Evolutionary conservation across 2,329 filamentous ascomycete species (phyloP).

Genomic region (Xylariaceae sp.): DNA sequence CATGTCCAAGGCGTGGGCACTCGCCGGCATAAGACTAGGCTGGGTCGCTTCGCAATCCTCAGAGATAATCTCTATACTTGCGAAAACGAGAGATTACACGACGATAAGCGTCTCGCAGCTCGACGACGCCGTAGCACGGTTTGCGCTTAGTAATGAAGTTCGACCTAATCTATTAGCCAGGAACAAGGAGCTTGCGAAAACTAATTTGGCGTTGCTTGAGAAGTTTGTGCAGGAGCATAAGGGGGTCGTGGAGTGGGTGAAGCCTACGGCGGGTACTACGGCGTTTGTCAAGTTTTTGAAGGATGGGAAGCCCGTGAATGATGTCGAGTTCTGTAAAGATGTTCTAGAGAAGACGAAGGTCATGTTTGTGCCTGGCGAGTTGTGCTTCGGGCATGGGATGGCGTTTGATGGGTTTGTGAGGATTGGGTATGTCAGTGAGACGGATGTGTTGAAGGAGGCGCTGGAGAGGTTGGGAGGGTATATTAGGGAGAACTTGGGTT

Average conservation of each 20-base stretch:
- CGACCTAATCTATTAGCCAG: slow-evolving; percentile 47
- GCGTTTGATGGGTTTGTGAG: slow-evolving; percentile 70
- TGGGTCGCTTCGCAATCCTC: slow-evolving; percentile 72
- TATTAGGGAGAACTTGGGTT: slow-evolving; percentile 33
- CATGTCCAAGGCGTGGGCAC: slow-evolving; percentile 80
- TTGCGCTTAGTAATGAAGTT: slow-evolving; percentile 59
- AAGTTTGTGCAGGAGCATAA: slow-evolving; percentile 61
- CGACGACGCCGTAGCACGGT: slow-evolving; percentile 75
- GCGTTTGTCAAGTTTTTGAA: slow-evolving; percentile 70
- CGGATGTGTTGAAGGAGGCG: slow-evolving; percentile 64
- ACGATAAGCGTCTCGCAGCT: slow-evolving; percentile 83
- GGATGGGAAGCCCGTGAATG: slow-evolving; percentile 61
- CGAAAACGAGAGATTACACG: slow-evolving; percentile 73
- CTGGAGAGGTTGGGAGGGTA: slow-evolving; percentile 50
- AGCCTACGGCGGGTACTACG: slow-evolving; percentile 75
- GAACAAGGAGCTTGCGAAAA: slow-evolving; percentile 59
- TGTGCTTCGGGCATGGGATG: slow-evolving; percentile 62
- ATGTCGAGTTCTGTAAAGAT: slow-evolving; percentile 68
- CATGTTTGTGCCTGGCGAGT: slow-evolving; percentile 70
- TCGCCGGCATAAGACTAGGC: slow-evolving; percentile 78
- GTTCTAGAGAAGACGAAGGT: slow-evolving; percentile 68
- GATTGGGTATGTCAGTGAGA: slow-evolving; percentile 73
- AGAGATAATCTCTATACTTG: slow-evolving; percentile 61
- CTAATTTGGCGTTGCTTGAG: slow-evolving; percentile 61
- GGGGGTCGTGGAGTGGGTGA: slow-evolving; percentile 62